These are phyloP conservation scores for Acanthamoeba healyi DNA, from an alignment of 208 protist species.

Conservation along the genomic window DNA sequence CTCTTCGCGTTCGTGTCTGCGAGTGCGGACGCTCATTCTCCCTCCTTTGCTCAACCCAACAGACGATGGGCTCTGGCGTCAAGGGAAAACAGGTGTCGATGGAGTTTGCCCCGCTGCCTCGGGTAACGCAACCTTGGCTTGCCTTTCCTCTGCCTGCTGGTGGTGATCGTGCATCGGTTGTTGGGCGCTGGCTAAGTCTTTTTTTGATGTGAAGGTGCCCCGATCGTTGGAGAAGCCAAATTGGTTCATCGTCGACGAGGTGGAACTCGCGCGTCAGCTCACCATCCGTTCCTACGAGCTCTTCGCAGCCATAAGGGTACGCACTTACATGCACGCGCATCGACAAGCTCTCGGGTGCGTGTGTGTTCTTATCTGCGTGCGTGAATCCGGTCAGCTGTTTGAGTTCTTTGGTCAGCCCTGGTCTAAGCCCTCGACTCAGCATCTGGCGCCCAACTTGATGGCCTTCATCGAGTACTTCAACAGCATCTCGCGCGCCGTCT, in stretches of 20 bases:
- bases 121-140: background rate
- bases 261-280: conserved; percentile 66
- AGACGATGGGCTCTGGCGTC: conserved; percentile 52
- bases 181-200: background rate
- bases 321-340: background rate
- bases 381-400: background rate
- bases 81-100: conserved; percentile 25
- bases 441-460: conserved; percentile 73
- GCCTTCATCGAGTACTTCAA: conserved; percentile 77
- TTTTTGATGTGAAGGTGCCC: background rate
- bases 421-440: conserved; percentile 62
- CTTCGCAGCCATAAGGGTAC: conserved; percentile 64
- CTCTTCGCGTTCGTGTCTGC: background rate
- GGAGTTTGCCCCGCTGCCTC: conserved; percentile 27
- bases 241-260: conserved; percentile 66
- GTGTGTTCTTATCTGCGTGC: background rate
- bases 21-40: too few relatives aligned
- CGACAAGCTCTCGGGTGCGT: background rate
- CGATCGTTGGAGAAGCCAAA: conserved; percentile 30
- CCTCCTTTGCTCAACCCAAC: background rate
- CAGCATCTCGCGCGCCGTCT: conserved; percentile 60
- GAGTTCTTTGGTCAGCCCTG: conserved; percentile 76
- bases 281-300: conserved; percentile 70
- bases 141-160: background rate
- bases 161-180: background rate